Evolutionary conservation across 495 filamentous ascomycete genomes (phyloP), one percentile per base, ranked within the genome.

Genomic region (Pseudoneurospora amorphoporcata): DNA sequence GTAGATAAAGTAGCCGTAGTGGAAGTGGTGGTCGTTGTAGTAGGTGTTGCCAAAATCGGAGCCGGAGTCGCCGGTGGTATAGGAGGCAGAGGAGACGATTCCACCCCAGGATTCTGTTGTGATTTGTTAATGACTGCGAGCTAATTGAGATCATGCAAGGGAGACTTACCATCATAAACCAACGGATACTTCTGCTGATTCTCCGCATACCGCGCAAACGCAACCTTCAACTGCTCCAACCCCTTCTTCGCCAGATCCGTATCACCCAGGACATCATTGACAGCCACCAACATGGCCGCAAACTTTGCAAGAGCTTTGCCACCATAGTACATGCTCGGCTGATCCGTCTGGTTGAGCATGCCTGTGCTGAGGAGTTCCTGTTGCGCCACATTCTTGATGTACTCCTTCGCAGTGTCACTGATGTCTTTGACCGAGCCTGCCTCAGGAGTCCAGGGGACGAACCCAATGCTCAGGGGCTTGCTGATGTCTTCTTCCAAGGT

Each of bases 11-110:
- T 99, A 98, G 41, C 91, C 88, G 73, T 86, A 88, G 77, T 97
- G 96, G 83, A 99, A 99, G 80, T 99, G 96, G 77, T 98, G 96
- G 77, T 99, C 95, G 77, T 97, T 97, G 85, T 97, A 97, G 73
- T 88, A 89, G 2, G 90, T 89, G 76, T 94, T 94, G 69, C 93
- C 93, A 78, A 94, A 95, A 77, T 96, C 93, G 47, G 81, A 86
- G 8, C 90, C 89, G 7, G 85, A 75, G 75, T 97, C 88, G 10
- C 91, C 88, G 14, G 87, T 93, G n/a, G 80, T 78, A 79, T 97
- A 99, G 8, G 89, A 88, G 3, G 92, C 93, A 8, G 89, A 88
- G 6, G 92, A 94, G 16, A 97, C 92, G 3, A 96, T 83, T 8
- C 95, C 95, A 74, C 91, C 91, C 95, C 95, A 98, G 14, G 87